A percentile compares a stretch with the other conserved stretches of the same genome.
phyloP scores from a whole-genome alignment of 2,329 filamentous ascomycete genomes.

The Xylaria multiplex region DNA sequence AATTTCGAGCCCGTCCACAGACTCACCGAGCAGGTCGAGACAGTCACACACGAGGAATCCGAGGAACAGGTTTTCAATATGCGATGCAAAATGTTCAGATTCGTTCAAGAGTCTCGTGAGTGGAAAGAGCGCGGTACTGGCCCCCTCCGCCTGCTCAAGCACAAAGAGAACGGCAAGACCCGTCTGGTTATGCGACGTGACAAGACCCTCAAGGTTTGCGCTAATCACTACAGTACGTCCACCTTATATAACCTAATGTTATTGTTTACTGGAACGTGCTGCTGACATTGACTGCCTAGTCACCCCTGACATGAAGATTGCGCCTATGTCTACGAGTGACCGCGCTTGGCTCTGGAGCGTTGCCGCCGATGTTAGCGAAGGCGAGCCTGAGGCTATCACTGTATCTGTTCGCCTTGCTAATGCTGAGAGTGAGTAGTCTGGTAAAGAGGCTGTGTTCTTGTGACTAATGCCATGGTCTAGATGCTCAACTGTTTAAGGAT shows the following conservation, averaged over 20 bases:
- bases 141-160: constrained; percentile 95
- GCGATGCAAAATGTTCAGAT: constrained; percentile 99
- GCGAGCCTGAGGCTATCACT: constrained; percentile 94
- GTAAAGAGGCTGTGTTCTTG: neutral
- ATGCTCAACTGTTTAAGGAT: constrained; percentile 98
- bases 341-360: constrained; percentile 99
- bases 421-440: constrained; percentile 80
- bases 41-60: constrained; percentile 96
- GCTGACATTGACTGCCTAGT: constrained; percentile 63
- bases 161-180: constrained; percentile 98
- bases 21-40: constrained; percentile 95
- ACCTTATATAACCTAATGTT: neutral
- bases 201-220: constrained; percentile 99
- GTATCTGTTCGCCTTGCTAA: constrained; percentile 98
- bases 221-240: constrained; percentile 95
- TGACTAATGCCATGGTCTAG: constrained; percentile 59
- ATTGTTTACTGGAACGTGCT: neutral
- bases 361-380: constrained; percentile 96
- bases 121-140: constrained; percentile 99
- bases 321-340: constrained; percentile 96
- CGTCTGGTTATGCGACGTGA: constrained; percentile 98
- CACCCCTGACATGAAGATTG: constrained; percentile 98
- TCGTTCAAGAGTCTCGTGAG: constrained; percentile 88
- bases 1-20: constrained; percentile 97
- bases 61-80: constrained; percentile 99